phyloP scores from a whole-genome alignment of 1,139 yeast genomes.

The Saccharomyces pastorianus region DNA sequence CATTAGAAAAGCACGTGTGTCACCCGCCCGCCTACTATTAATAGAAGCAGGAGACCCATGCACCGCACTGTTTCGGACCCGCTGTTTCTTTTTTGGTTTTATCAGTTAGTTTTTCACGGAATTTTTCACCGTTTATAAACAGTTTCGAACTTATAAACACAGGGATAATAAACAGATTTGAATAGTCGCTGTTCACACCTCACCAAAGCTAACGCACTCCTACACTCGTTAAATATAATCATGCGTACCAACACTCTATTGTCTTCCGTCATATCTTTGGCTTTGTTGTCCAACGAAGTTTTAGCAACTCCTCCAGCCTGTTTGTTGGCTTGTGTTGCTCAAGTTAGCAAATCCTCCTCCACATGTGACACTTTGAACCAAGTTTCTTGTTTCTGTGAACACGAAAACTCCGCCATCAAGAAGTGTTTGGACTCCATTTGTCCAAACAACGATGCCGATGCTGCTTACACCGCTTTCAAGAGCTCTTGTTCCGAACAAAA shows the following conservation, averaged over 20 bases:
- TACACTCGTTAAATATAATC: background rate
- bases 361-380: conserved; percentile 48
- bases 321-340: conserved; percentile 76
- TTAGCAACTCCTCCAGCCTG: conserved; percentile 85
- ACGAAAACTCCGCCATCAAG: conserved; percentile 43
- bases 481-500: conserved; percentile 43
- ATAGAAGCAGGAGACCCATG: background rate
- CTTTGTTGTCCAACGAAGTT: conserved; percentile 42
- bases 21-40: background rate
- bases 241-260: conserved; percentile 34
- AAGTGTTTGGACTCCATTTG: conserved; percentile 57
- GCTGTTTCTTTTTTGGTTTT: background rate
- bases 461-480: conserved; percentile 53
- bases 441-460: conserved; percentile 50
- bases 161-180: background rate
- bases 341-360: conserved; percentile 48
- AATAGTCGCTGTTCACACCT: background rate
- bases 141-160: background rate
- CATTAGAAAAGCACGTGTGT: background rate
- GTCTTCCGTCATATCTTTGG: conserved; percentile 44
- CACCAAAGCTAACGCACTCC: background rate
- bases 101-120: background rate
- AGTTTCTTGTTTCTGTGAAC: conserved; percentile 56
- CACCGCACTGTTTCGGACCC: background rate
- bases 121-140: background rate